phyloP scores from a whole-genome alignment of 1,284 basidiomycete species.

The Trichosporon asahii region DNA sequence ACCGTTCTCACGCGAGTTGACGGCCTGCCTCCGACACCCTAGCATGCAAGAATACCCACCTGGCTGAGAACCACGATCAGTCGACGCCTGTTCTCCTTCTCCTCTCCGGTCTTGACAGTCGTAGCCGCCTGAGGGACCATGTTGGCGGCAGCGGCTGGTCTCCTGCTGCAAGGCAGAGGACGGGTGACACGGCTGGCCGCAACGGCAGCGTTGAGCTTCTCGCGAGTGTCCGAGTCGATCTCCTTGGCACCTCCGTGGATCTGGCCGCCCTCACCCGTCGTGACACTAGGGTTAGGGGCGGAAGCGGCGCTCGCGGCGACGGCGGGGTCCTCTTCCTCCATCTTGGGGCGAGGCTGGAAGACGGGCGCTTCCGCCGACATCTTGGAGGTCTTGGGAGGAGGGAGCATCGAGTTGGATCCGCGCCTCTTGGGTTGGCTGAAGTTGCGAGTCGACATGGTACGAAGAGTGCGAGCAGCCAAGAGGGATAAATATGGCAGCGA shows the following conservation, averaged over 20 bases:
- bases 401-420: slow-evolving; percentile 26
- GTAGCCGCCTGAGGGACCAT: slow-evolving; percentile 58
- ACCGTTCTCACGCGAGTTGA: neutral
- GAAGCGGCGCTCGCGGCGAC: slow-evolving; percentile 20
- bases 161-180: slow-evolving; percentile 39
- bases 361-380: slow-evolving; percentile 47
- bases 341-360: slow-evolving; percentile 32
- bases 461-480: neutral
- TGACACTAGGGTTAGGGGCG: slow-evolving; percentile 8
- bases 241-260: slow-evolving; percentile 13
- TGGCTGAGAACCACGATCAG: slow-evolving; percentile 79
- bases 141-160: slow-evolving; percentile 34
- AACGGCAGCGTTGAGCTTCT: slow-evolving; percentile 30
- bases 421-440: slow-evolving; percentile 33
- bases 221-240: slow-evolving; percentile 20
- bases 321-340: slow-evolving; percentile 18
- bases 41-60: slow-evolving; percentile 31
- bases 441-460: slow-evolving; percentile 22
- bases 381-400: slow-evolving; percentile 36
- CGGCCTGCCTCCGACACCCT: neutral
- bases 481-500: slow-evolving; percentile 5
- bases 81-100: slow-evolving; percentile 64
- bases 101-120: slow-evolving; percentile 61
- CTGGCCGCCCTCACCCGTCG: slow-evolving; percentile 14
- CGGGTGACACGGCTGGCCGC: slow-evolving; percentile 38